phyloP scores from a whole-genome alignment of 495 filamentous ascomycete genomes.

The Niebla homalea region DNA sequence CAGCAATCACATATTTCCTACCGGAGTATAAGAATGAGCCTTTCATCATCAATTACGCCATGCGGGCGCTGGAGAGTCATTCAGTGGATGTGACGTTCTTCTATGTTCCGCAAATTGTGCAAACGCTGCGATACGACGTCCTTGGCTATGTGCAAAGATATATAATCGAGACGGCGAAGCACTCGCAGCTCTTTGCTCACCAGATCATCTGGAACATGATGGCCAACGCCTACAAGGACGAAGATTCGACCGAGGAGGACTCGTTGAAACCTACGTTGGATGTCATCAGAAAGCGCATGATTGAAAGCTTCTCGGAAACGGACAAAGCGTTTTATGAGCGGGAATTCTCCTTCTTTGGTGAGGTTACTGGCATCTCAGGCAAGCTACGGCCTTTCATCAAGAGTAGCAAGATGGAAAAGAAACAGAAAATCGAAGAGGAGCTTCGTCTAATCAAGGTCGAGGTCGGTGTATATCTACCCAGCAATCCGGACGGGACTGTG shows the following conservation, averaged over 20 bases:
- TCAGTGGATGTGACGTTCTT: slow-evolving; percentile 95
- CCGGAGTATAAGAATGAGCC: slow-evolving; percentile 90
- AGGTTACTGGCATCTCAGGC: slow-evolving; percentile 88
- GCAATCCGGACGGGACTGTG: slow-evolving; percentile 91
- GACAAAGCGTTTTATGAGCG: slow-evolving; percentile 84
- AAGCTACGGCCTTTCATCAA: slow-evolving; percentile 92
- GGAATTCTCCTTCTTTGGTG: slow-evolving; percentile 95
- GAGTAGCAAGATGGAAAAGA: slow-evolving; percentile 88
- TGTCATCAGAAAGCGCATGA: slow-evolving; percentile 71
- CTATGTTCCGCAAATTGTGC: slow-evolving; percentile 95
- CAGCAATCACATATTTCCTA: slow-evolving; percentile 83
- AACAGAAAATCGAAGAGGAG: slow-evolving; percentile 97
- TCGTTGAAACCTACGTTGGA: slow-evolving; percentile 86
- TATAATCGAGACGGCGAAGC: slow-evolving; percentile 88
- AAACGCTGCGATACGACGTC: slow-evolving; percentile 87
- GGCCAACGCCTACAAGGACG: slow-evolving; percentile 95
- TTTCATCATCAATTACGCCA: slow-evolving; percentile 91
- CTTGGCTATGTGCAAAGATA: slow-evolving; percentile 93
- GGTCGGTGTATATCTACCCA: slow-evolving; percentile 91
- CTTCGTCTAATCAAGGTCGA: slow-evolving; percentile 92
- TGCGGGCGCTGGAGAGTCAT: slow-evolving; percentile 86
- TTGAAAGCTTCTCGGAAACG: slow-evolving; percentile 61
- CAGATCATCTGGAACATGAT: slow-evolving; percentile 99
- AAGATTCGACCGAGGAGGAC: slow-evolving; percentile 82
- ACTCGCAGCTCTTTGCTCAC: slow-evolving; percentile 93